Base-by-base conservation (phyloP, 352 stramenopile species). In the Phytophthora boehmeriae region DNA sequence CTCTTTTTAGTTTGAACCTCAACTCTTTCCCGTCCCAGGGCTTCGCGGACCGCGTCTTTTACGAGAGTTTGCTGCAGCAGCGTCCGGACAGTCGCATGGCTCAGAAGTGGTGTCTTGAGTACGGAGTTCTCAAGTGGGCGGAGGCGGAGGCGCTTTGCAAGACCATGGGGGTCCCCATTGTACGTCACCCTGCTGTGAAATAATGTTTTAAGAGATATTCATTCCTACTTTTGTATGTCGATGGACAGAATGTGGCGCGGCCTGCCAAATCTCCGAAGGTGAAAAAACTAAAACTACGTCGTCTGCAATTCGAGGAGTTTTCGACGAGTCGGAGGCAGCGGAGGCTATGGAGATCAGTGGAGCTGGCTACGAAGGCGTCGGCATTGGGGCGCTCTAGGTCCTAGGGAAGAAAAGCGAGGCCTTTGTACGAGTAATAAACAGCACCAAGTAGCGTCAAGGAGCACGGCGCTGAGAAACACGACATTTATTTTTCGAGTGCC, bases 81-180 rank as follows among this genome's bases (percentile, higher is more conserved):
- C 82, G 85, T 13, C 87, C 89, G 0, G 65, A 91, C 42, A 95
- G 86, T 52, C 82, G 71, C 67, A 97, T 97, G 86, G 89, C 84
- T 14, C 76, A 86, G 63, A 97, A 97, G 61, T 97, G 89, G 89
- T 97, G 89, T 55, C 77, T 97, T 19, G 89, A 97, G 71, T 91
- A 95, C 63, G 89, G 89, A 54, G 83, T 97, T 41, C 84, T 97
- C 57, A 92, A 95, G 59, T 93, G 84, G 84, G 73, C 77, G 8
- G 87, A 95, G 50, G 84, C 87, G 13, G 87, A 92, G 56, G 74
- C 73, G 23, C 75, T 95, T 16, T 95, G 87, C 67, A 89, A 89
- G 61, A 76, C 85, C 42, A 60, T 93, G 34, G 85, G 81, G 41
- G 63, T 95, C 8, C 32, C 69, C 14, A 69, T 83, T 48, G 84